Base-by-base conservation (phyloP, 2,329 filamentous ascomycete genomes). In the Arthrinium puccinioides region DNA sequence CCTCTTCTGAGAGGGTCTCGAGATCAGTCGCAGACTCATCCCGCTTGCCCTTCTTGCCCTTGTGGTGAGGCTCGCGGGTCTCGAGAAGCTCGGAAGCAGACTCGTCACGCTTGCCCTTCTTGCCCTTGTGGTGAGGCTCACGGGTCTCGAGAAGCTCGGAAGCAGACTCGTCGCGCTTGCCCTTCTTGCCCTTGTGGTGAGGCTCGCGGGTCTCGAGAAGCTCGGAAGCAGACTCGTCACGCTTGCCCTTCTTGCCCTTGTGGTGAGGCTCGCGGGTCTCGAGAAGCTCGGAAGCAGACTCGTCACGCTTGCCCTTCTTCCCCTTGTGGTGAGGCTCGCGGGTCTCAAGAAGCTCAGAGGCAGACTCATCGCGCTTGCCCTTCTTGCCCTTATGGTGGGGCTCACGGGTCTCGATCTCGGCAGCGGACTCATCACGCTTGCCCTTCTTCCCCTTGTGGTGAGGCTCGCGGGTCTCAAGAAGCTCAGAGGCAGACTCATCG, bases 381-480 rank as follows among this genome's bases (percentile, higher is more conserved):
- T 44, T 46, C 41, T 49, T 45, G 36, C 49, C 51, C 18, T 48
- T 44, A 28, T 41, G 39, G 33, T 42, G 35, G 18, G 32, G 32
- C 32, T 33, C 28, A 11, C n/a, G n/a, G n/a, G n/a, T n/a, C n/a
- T n/a, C n/a, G n/a, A n/a, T n/a, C n/a, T n/a, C n/a, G n/a, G n/a
- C n/a, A n/a, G n/a, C n/a, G n/a, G n/a, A n/a, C n/a, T n/a, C 23
- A 13, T 16, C 33, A n/a, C 15, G 16, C 34, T 37, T 32, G 16
- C 18, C 18, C 9, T 44, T 46, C 41, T 49, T 45, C 34, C 49
- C 51, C 18, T 48, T 44, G 32, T 41, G 39, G 33, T 42, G 35
- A 21, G 32, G 32, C 32, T 33, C 28, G 11, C n/a, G n/a, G n/a
- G n/a, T n/a, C n/a, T n/a, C n/a, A n/a, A n/a, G n/a, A n/a, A n/a